Evolutionary conservation across 495 filamentous ascomycete species (phyloP), one percentile per base, ranked within the genome.

Genomic region (Penicillium flavigenum): DNA sequence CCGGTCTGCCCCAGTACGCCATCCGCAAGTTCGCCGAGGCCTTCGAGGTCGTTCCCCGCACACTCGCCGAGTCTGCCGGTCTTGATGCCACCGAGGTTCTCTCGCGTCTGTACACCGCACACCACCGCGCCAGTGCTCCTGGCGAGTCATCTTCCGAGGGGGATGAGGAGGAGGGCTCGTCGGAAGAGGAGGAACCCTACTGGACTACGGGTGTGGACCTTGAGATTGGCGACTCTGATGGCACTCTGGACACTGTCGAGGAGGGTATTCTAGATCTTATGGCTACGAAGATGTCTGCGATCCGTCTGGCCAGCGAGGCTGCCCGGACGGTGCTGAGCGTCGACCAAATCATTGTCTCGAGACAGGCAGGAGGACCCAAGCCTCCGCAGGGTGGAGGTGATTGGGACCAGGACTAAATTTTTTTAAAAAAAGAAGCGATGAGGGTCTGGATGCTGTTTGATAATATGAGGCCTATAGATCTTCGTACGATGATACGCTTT

Each of bases 291-390:
- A 85, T 85, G 65, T 97, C 90, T 91, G 95, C 95, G 3, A 96
- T 99, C 66, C 92, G 92, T 73, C 78, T 99, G 47, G 95, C 95
- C 43, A 97, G 92, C 16, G 95, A 99, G 73, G 86, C 94, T 46
- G 93, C 90, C 48, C 84, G 95, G 55, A 98, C 95, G 43, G 89
- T 99, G 38, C 80, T 99, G 59, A 93, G 92, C 38, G 95, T 99
- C 16, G 95, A 99, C 76, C 95, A 99, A 78, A 98, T 99, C 64
- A 99, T 99, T 68, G 95, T 99, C 47, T 92, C 95, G 50, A 86
- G 92, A 73, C 93, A 97, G 76, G 95, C 95, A 24, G 95, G 95
- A 67, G 95, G 95, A 36, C 95, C 95, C 31, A 99, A 99, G 79
- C 91, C 91, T 31, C 94, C 95, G 12, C 91, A 88, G 17, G 92